Base-by-base conservation (phyloP, 1,284 basidiomycete species). In the Thecaphora thlaspeos region DNA sequence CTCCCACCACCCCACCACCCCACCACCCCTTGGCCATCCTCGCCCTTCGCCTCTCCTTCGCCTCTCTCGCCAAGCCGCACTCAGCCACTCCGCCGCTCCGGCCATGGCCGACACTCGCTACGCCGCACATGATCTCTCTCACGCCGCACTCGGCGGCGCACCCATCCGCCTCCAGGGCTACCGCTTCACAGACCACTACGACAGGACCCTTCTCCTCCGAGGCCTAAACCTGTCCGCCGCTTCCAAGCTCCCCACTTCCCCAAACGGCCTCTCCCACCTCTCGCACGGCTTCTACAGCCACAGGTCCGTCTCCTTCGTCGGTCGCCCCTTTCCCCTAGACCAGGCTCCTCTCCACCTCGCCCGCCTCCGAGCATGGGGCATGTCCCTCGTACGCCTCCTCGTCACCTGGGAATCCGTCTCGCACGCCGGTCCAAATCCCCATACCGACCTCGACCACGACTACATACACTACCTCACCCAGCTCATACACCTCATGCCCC, bases 341-440 rank as follows among this genome's bases (percentile, higher is more conserved):
- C 66, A 73, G 46, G 74, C 75, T 8, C 63, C 55, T 0, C 34
- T 59, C 21, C 78, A 79, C 44, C 70, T 79, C 30, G 46, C 64
- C 10, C 71, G 80, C 0, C 53, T 81, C 0, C 45, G 53, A 2
- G 57, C 71, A 1, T 81, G 79, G 79, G 80, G 80, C 1, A 56
- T 78, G 17, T 72, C 78, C 9, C 71, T 79, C 24, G 61, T 81
- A 34, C 68, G 80, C 0, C 91, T 63, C 82, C 90, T 51, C 88
- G 84, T 97, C 3, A 95, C 93, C 1, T 98, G 94, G 95, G 94
- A 98, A 75, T 90, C 92, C 0, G 82, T 98, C 21, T 91, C 96
- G 73, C 95, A 97, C 71, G 84, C 82, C 48, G 93, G 75, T 0
- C 75, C 75, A 0, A 39, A 40, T 14, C 51, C 52, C 0, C 42